phyloP scores from a whole-genome alignment of 306 rosid species.

The Hippophae rhamnoides region DNA sequence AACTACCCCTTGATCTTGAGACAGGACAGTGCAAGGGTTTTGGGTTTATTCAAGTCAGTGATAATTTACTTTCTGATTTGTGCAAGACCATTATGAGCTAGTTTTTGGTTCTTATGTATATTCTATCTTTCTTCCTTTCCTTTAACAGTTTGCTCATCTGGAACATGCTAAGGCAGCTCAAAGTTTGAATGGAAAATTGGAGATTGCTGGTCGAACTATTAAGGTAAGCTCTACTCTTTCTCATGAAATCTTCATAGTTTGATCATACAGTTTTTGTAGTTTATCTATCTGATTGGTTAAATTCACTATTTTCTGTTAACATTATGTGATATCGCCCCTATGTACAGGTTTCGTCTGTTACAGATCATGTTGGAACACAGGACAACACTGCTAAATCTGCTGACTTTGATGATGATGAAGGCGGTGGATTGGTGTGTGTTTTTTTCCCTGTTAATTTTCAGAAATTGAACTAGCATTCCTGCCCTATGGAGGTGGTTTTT shows the following conservation, averaged over 20 bases:
- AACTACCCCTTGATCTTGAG: slow-evolving; percentile 88
- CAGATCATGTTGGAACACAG: slow-evolving; percentile 85
- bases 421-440: slow-evolving; percentile 81
- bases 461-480: too few relatives aligned
- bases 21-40: slow-evolving; percentile 99
- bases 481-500: background rate
- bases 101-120: slow-evolving; percentile 8
- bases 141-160: slow-evolving; percentile 73
- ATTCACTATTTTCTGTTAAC: background rate
- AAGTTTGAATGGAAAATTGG: slow-evolving; percentile 91
- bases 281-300: background rate
- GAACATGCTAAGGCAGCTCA: slow-evolving; percentile 97
- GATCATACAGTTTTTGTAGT: background rate
- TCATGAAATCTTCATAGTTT: background rate
- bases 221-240: slow-evolving; percentile 41
- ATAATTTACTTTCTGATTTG: slow-evolving; percentile 8
- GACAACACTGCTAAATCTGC: slow-evolving; percentile 79
- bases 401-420: slow-evolving; percentile 93
- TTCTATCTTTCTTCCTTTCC: background rate
- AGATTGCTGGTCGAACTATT: slow-evolving; percentile 85
- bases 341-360: slow-evolving; percentile 81
- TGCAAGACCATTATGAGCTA: slow-evolving; percentile 1
- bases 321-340: background rate
- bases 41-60: slow-evolving; percentile 90
- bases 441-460: background rate